Percentiles rank a stretch among this genome's conserved stretches.
Evolutionary conservation across 805 yeast species (phyloP).

Genomic region (Kregervanrija delftensis): DNA sequence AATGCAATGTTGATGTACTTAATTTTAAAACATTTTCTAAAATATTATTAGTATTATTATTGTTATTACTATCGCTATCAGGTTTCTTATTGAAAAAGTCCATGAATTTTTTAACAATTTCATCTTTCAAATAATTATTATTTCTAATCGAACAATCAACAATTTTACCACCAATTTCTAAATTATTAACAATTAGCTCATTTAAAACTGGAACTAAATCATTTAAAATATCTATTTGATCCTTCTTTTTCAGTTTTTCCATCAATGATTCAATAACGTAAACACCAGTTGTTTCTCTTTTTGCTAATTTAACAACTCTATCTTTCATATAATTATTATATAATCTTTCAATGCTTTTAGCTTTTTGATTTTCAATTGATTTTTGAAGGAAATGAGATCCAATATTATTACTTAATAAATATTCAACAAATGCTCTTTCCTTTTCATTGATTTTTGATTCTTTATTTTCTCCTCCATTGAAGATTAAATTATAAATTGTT

Average conservation of each 20-base stretch:
- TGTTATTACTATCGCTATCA: conserved; percentile 32
- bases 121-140: conserved; percentile 52
- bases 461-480: conserved; percentile 42
- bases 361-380: conserved; percentile 56
- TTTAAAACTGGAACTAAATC: conserved; percentile 61
- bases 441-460: conserved; percentile 48
- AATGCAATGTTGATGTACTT: conserved; percentile 68
- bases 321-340: conserved; percentile 67
- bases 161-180: conserved; percentile 61
- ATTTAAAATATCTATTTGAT: conserved; percentile 57
- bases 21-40: conserved; percentile 63
- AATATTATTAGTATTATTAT: conserved; percentile 22
- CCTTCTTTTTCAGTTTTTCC: conserved; percentile 53
- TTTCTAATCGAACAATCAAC: conserved; percentile 59
- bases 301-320: conserved; percentile 64
- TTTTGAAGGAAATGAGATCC: conserved; percentile 89
- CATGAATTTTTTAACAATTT: conserved; percentile 44
- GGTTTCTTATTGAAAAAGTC: conserved; percentile 33
- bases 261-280: conserved; percentile 71
- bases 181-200: conserved; percentile 53
- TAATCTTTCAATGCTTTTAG: conserved; percentile 63
- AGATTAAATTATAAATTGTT: conserved; percentile 59
- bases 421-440: conserved; percentile 79
- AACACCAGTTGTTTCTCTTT: conserved; percentile 78
- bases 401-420: conserved; percentile 76